These are phyloP conservation scores for Talaromyces sp. DNA, from an alignment of 2,329 filamentous ascomycete genomes.

Conservation along the genomic window DNA sequence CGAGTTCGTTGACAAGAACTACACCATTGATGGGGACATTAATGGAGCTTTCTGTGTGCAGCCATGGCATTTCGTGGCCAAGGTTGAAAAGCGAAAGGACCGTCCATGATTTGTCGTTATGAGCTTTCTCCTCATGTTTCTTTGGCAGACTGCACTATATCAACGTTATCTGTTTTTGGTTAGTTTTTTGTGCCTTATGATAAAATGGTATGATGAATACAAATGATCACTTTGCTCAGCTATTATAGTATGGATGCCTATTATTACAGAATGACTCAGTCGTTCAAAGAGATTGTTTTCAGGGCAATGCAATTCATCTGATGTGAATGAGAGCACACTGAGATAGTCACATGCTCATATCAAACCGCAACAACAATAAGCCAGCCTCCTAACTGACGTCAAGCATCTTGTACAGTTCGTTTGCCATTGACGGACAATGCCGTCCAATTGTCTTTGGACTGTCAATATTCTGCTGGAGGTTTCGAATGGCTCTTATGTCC, in stretches of 20 bases:
- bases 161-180: not conserved
- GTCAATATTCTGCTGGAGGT: not conserved
- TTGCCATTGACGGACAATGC: not conserved
- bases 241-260: not conserved
- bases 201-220: not conserved
- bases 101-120: not conserved
- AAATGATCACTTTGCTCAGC: not conserved
- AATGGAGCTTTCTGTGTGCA: conserved; percentile 18
- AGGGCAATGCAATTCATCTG: not conserved
- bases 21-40: conserved; percentile 21
- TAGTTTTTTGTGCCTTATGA: not conserved
- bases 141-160: not conserved
- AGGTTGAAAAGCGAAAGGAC: conserved; percentile 12
- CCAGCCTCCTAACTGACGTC: not conserved
- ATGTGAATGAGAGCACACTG: not conserved
- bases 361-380: not conserved
- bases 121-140: not conserved
- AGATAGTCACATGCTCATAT: not conserved
- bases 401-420: not conserved
- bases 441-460: not conserved
- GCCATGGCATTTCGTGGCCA: conserved; percentile 15
- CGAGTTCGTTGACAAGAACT: conserved; percentile 55
- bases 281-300: not conserved
- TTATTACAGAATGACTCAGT: not conserved
- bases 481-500: not conserved